Evolutionary conservation across 345 rosid species (phyloP).

Genomic region (Gossypium sturtianum): DNA sequence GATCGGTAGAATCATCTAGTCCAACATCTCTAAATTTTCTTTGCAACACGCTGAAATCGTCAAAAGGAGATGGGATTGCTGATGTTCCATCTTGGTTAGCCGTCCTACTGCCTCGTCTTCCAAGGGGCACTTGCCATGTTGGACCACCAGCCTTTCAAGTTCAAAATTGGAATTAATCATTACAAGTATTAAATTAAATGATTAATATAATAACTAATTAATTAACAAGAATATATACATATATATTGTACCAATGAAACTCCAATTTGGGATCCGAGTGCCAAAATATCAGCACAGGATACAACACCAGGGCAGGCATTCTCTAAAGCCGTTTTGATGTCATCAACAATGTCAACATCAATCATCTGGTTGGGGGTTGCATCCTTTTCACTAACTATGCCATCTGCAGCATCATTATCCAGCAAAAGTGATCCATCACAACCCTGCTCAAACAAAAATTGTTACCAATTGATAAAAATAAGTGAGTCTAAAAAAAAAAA

Average conservation of each 20-base stretch:
- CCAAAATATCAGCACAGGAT: slow-evolving; percentile 58
- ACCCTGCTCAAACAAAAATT: slow-evolving; percentile 24
- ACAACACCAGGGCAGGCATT: slow-evolving; percentile 46
- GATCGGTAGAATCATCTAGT: slow-evolving; percentile 25
- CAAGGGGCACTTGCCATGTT: slow-evolving; percentile 16
- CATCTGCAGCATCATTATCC: slow-evolving; percentile 22
- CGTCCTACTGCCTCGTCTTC: slow-evolving; percentile 18
- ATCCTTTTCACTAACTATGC: slow-evolving; percentile 29
- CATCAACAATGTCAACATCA: slow-evolving; percentile 34
- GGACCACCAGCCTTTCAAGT: slow-evolving; percentile 29
- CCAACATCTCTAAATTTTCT: slow-evolving; percentile 12
- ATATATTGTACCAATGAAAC: slow-evolving; percentile 34
- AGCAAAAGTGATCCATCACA: slow-evolving; percentile 49
- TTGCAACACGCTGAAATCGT: not conserved
- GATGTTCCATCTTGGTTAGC: slow-evolving; percentile 9
- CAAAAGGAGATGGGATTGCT: slow-evolving; percentile 14
- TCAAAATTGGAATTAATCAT: too few species aligned
- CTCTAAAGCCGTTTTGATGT: slow-evolving; percentile 45
- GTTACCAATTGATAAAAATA: too few species aligned
- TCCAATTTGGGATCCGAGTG: slow-evolving; percentile 41
- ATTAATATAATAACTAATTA: too few species aligned
- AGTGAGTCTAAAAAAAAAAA: not conserved
- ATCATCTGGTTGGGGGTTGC: slow-evolving; percentile 27
- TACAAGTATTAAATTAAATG: too few species aligned
- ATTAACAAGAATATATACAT: too few species aligned